These are phyloP conservation scores for Bruguiera parviflora DNA, from an alignment of 345 rosid species.

Conservation along the genomic window DNA sequence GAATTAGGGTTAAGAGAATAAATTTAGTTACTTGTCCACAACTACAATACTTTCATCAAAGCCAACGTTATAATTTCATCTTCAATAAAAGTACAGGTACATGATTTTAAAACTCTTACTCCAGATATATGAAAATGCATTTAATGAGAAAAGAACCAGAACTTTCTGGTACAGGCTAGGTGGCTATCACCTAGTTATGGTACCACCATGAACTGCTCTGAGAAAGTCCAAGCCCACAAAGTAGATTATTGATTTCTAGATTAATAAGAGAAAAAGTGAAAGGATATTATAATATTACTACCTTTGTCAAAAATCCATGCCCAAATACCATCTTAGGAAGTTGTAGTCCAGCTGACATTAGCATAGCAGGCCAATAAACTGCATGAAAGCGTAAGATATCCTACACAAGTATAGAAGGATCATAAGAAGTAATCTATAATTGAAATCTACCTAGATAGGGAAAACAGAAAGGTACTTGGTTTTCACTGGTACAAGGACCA, in stretches of 20 bases:
- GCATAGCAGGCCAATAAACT: constrained; percentile 99
- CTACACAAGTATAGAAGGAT: constrained; percentile 35
- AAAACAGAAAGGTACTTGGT: not conserved
- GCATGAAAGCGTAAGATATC: constrained; percentile 95
- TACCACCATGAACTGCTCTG: not conserved
- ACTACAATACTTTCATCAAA: not conserved
- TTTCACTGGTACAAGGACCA: not conserved
- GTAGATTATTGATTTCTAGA: not conserved
- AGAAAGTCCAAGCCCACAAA: not conserved
- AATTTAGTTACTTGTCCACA: not conserved
- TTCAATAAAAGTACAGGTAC: not conserved
- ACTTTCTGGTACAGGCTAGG: not conserved
- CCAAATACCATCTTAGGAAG: constrained; percentile 87
- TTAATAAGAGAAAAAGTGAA: constrained; percentile 4
- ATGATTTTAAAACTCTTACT: not conserved
- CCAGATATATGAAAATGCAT: not conserved
- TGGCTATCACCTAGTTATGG: not conserved
- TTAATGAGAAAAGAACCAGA: not conserved
- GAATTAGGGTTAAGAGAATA: constrained; percentile 31
- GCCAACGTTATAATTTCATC: not conserved
- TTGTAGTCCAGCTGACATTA: constrained; percentile 81
- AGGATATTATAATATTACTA: constrained; percentile 13
- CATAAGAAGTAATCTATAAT: not conserved
- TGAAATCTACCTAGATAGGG: not conserved
- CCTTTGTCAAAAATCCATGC: constrained; percentile 97